Evolutionary conservation across 306 rosid genomes (phyloP).

Genomic region (Cicer chorassanicum): DNA sequence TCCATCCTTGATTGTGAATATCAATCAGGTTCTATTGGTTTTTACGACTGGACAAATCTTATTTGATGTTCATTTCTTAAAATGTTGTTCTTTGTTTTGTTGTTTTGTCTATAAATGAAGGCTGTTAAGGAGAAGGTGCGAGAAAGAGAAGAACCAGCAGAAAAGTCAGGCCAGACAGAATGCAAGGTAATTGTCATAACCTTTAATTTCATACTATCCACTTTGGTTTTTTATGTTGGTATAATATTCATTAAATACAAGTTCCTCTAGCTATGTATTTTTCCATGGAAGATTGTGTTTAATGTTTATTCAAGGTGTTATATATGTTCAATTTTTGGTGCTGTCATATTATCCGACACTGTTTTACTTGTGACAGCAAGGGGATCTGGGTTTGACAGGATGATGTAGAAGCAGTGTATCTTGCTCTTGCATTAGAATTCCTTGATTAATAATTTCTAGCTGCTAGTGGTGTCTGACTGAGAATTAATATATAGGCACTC

Average conservation of each 20-base stretch:
- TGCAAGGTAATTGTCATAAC: slow-evolving; percentile 79
- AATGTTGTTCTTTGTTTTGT: slow-evolving; percentile 36
- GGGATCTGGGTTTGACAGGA: slow-evolving; percentile 22
- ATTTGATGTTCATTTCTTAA: slow-evolving; percentile 38
- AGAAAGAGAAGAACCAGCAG: slow-evolving; percentile 64
- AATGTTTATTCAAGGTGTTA: slow-evolving; percentile 16
- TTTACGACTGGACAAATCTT: slow-evolving; percentile 7
- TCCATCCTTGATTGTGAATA: slow-evolving; percentile 19
- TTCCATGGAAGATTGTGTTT: slow-evolving; percentile 27
- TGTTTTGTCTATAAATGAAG: slow-evolving; percentile 49
- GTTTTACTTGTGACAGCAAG: slow-evolving; percentile 14
- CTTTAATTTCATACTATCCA: background rate
- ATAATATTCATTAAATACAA: slow-evolving; percentile 14
- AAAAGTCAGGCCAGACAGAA: slow-evolving; percentile 63
- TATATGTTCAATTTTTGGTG: slow-evolving; percentile 38
- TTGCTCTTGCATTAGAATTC: slow-evolving; percentile 8
- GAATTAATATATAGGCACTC: background rate
- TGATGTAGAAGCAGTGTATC: slow-evolving; percentile 6
- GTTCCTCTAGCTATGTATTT: slow-evolving; percentile 22
- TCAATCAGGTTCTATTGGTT: slow-evolving; percentile 26
- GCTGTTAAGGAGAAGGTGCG: slow-evolving; percentile 60
- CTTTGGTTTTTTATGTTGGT: slow-evolving; percentile 30
- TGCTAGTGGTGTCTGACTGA: slow-evolving; percentile 5
- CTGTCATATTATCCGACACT: slow-evolving; percentile 21
- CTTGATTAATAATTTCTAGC: slow-evolving; percentile 7